A percentile compares a stretch with the other conserved stretches of the same genome.
Conservation (phyloP, 352 stramenopile genomes). For the Phytophthora foliorum region DNA sequence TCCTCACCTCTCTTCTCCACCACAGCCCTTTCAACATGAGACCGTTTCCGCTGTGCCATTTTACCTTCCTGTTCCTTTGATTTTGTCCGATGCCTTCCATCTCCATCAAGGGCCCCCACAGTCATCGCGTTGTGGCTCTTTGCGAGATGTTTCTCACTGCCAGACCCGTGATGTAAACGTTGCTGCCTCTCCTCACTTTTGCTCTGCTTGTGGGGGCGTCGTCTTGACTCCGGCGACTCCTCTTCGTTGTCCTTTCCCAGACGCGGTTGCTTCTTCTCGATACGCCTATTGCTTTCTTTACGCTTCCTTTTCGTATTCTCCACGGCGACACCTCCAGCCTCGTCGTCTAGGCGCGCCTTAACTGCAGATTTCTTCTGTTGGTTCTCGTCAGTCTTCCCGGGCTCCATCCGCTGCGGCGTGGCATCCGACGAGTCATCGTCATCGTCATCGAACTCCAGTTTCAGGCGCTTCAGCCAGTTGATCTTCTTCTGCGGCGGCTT, state of each 20-base stretch:
- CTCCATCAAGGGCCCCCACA: not conserved
- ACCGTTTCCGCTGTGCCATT: constrained; percentile 9
- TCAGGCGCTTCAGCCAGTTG: constrained; percentile 5
- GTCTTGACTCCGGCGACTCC: not conserved
- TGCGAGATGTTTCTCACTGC: not conserved
- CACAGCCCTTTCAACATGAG: not conserved
- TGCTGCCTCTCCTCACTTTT: constrained; percentile 1
- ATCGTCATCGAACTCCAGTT: constrained; percentile 2
- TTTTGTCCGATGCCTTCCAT: not conserved
- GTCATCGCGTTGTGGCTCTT: not conserved
- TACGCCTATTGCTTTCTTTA: not conserved
- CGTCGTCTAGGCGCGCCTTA: not conserved
- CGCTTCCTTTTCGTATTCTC: not conserved
- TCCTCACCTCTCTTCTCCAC: not conserved
- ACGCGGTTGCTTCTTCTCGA: not conserved
- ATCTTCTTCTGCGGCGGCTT: constrained; percentile 4
- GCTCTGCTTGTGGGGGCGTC: not conserved
- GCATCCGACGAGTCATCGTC: constrained; percentile 27
- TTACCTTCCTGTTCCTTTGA: not conserved
- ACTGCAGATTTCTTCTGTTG: not conserved
- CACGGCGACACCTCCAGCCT: not conserved
- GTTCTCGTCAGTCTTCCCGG: constrained; percentile 3
- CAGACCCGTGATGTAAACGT: not conserved
- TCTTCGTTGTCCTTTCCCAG: not conserved
- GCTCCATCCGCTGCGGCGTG: constrained; percentile 11